Conservation (phyloP, 2,329 filamentous ascomycete species). For the Nigrograna mackinnonii region DNA sequence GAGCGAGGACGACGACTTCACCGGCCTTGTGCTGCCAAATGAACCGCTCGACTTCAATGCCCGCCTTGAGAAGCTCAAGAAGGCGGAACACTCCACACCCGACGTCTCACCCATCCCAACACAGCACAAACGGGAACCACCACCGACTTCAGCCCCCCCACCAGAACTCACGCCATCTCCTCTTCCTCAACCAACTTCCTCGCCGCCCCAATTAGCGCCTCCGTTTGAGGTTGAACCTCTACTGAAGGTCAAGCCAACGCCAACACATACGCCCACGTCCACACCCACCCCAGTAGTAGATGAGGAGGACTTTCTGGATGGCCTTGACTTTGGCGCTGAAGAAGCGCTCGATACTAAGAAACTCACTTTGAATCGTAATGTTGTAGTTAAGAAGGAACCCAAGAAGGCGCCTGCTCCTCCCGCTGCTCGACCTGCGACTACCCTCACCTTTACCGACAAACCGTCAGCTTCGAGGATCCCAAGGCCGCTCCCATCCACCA, state of each 20-base stretch:
- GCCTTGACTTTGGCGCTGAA: conserved; percentile 83
- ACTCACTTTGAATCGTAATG: conserved; percentile 84
- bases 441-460: conserved; percentile 89
- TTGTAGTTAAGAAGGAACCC: conserved; percentile 76
- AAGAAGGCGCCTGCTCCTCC: conserved; percentile 66
- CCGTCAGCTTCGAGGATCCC: conserved; percentile 72
- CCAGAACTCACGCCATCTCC: conserved; percentile 18
- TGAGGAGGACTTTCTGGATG: conserved; percentile 81
- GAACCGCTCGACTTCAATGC: conserved; percentile 84
- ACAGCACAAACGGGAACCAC: conserved; percentile 20
- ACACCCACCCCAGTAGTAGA: conserved; percentile 23
- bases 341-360: conserved; percentile 81
- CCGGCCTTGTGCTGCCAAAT: conserved; percentile 82
- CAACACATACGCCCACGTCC: background rate
- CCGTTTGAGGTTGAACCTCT: conserved; percentile 21
- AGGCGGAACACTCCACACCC: conserved; percentile 38
- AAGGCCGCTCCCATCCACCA: conserved; percentile 64
- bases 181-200: conserved; percentile 7
- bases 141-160: conserved; percentile 34
- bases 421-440: conserved; percentile 72
- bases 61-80: conserved; percentile 73
- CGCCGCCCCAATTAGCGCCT: conserved; percentile 14
- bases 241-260: conserved; percentile 10
- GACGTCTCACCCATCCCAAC: conserved; percentile 24
- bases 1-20: conserved; percentile 90